Conservation (phyloP, 257 asterid species). For the Striga asiatica region DNA sequence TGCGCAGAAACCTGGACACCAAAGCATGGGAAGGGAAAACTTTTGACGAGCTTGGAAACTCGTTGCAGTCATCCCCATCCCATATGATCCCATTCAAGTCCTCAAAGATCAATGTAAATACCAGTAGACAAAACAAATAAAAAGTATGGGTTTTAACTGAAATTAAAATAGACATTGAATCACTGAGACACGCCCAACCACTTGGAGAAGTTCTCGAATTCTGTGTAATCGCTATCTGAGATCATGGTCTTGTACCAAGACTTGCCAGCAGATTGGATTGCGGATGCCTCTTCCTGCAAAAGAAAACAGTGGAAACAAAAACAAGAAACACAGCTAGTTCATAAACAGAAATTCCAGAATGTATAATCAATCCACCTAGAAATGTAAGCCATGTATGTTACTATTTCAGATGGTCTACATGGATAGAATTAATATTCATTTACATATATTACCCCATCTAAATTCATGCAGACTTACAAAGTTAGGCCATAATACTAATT, state of each 20-base stretch:
- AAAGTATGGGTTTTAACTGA: background rate
- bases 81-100: background rate
- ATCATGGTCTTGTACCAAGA: conserved; percentile 87
- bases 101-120: background rate
- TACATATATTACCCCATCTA: too few species aligned
- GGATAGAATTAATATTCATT: too few species aligned
- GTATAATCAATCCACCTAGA: too few species aligned
- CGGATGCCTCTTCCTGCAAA: conserved; percentile 66
- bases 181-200: conserved; percentile 80
- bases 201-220: conserved; percentile 74
- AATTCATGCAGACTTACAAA: too few species aligned
- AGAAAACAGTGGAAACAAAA: background rate
- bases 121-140: background rate
- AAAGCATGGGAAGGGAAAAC: background rate
- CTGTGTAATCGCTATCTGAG: conserved; percentile 73
- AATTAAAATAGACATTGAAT: background rate
- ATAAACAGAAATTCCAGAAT: background rate
- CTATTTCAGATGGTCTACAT: too few species aligned
- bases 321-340: background rate
- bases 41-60: too few species aligned
- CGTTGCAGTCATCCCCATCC: background rate
- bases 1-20: background rate
- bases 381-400: too few species aligned
- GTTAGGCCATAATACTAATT: too few species aligned
- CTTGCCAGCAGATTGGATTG: conserved; percentile 50